These are phyloP conservation scores for Flaveria sonorensis DNA, from an alignment of 129 eudicot species.

Conservation along the genomic window DNA sequence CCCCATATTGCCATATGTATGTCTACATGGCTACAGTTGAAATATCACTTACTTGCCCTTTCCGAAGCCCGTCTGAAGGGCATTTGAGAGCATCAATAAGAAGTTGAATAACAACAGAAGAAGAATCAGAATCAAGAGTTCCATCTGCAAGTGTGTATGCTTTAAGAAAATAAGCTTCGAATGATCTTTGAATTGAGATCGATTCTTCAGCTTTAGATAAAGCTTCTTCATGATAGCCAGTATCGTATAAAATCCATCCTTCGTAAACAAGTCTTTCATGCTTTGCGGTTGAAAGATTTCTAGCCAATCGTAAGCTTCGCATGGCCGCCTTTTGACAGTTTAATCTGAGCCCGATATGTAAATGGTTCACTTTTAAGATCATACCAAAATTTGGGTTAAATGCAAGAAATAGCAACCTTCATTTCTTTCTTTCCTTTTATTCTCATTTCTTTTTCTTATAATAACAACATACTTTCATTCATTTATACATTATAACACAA, in stretches of 20 bases:
- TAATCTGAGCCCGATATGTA: slow-evolving; percentile 45
- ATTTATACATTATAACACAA: too few relatives aligned
- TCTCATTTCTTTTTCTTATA: too few relatives aligned
- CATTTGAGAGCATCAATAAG: slow-evolving; percentile 70
- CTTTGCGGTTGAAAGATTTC: slow-evolving; percentile 51
- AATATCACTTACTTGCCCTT: slow-evolving; percentile 65
- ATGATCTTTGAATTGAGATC: slow-evolving; percentile 63
- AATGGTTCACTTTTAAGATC: slow-evolving; percentile 5
- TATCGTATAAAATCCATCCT: slow-evolving; percentile 82
- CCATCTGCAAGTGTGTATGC: slow-evolving; percentile 71
- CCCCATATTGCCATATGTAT: not conserved
- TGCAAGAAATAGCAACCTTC: not conserved
- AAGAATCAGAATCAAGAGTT: slow-evolving; percentile 58
- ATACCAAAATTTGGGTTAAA: not conserved
- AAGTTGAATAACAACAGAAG: slow-evolving; percentile 67
- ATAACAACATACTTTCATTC: not conserved
- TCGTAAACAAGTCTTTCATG: slow-evolving; percentile 73
- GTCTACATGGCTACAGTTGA: not conserved
- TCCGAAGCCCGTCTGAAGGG: slow-evolving; percentile 85
- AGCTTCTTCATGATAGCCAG: slow-evolving; percentile 77
- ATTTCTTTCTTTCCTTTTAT: not conserved
- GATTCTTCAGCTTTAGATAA: slow-evolving; percentile 68
- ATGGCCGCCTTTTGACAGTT: slow-evolving; percentile 80
- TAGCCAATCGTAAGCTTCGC: slow-evolving; percentile 71
- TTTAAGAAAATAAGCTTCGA: slow-evolving; percentile 77